Base-by-base conservation (phyloP, 352 stramenopile species). In the Peronospora farinosa region DNA sequence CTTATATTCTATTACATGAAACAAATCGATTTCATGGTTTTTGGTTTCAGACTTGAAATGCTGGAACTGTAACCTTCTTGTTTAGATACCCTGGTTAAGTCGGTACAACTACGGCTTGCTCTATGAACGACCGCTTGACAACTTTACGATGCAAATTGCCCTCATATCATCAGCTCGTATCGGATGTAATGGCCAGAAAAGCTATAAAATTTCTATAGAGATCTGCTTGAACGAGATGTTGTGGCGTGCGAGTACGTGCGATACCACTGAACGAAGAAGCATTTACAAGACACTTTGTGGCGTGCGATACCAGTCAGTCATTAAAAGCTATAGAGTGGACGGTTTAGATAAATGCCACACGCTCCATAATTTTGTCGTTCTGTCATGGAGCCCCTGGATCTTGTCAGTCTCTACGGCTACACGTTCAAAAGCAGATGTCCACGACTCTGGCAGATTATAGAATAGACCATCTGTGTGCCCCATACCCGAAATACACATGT, bases 161-260 rank as follows among this genome's bases (percentile, higher is more conserved):
- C 10, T 12, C 7, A 3, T 1, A 32, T 32, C 28, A 32, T 32
- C 28, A 32, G 28, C 7, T 32, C 8, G 28, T 32, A 12, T 0
- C 7, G 1, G 28, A 12, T 32, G 28, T 11, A 32, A 32, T 27
- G 23, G 3, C 3, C 28, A 45, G 38, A 16, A 51, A 40, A 60
- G 7, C 50, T 35, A 32, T 33, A 55, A 55, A 65, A 68, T 48
- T 51, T 23, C 17, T 54, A 55, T 32, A 68, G 28, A 32, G 28
- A 32, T 9, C 31, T 37, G 31, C 12, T 37, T 37, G 46, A 55
- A 63, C 47, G 54, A 60, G 48, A 65, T 50, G 31, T 62, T 55
- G 50, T 69, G 60, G 60, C 60, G 60, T 68, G 60, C 60, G 49
- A 38, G 47, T 64, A 47, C 59, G 54, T 67, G 59, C 48, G 35